phyloP scores from a whole-genome alignment of 768 basidiomycete species.

The Suillus spraguei region DNA sequence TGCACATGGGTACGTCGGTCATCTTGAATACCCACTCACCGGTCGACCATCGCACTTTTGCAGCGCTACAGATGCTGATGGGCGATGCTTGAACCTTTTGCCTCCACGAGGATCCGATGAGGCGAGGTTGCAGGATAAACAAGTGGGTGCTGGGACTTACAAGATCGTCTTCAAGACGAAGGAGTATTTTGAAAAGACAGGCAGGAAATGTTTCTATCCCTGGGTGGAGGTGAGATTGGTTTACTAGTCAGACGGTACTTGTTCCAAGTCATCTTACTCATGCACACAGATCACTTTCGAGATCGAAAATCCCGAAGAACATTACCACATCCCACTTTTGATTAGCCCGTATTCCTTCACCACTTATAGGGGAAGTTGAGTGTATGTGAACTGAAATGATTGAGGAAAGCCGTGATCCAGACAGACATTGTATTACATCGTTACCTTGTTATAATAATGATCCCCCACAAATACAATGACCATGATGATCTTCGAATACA shows the following conservation, averaged over 20 bases:
- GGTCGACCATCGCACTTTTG: neutral
- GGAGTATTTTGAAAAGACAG: slow-evolving; percentile 71
- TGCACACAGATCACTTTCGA: slow-evolving; percentile 71
- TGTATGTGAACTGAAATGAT: slow-evolving; percentile 1
- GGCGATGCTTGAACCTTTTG: slow-evolving; percentile 79
- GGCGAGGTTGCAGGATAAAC: slow-evolving; percentile 42
- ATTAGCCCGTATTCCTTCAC: slow-evolving; percentile 92
- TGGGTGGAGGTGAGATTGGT: slow-evolving; percentile 71
- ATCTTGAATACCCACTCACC: neutral
- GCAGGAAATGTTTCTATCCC: slow-evolving; percentile 81
- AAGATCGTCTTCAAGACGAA: slow-evolving; percentile 86
- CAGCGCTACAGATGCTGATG: slow-evolving; percentile 80
- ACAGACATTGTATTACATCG: neutral
- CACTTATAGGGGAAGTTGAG: slow-evolving; percentile 88
- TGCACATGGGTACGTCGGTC: slow-evolving; percentile 63
- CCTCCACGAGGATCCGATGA: slow-evolving; percentile 52
- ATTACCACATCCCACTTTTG: slow-evolving; percentile 90
- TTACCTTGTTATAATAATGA: slow-evolving; percentile 5
- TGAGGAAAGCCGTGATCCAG: neutral
- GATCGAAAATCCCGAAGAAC: slow-evolving; percentile 71
- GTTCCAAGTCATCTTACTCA: neutral
- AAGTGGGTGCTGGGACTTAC: slow-evolving; percentile 59
- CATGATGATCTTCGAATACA: neutral
- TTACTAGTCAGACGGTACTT: neutral
- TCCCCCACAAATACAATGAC: neutral